Percentiles rank a stretch among this genome's conserved stretches.
Conservation (phyloP, 1,284 basidiomycete species). For the Apiotrichum akiyoshidainum region DNA sequence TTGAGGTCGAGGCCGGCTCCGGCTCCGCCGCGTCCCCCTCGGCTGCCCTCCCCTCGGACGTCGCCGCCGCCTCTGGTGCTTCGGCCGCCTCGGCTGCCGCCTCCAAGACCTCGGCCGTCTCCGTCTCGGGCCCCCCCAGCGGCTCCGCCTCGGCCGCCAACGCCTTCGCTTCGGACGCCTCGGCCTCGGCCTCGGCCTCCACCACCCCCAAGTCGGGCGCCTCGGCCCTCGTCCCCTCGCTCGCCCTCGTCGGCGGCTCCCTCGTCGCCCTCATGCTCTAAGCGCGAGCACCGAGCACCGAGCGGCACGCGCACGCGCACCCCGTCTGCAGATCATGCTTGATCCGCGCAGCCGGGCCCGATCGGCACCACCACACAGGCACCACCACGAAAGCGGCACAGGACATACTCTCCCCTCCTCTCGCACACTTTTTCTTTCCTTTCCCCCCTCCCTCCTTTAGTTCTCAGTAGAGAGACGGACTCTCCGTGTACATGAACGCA, state of each 20-base stretch:
- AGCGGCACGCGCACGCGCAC: too few species aligned
- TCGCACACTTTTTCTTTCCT: background rate
- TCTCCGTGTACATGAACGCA: background rate
- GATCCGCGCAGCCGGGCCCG: too few species aligned
- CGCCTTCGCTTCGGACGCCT: background rate
- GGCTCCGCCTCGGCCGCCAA: background rate
- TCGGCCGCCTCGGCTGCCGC: constrained; percentile 1
- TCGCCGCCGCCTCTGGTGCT: constrained; percentile 12
- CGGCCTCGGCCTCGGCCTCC: background rate
- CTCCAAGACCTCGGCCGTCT: constrained; percentile 4
- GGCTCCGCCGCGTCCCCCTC: background rate
- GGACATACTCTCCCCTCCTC: too few species aligned
- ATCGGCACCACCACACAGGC: too few species aligned
- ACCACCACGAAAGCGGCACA: too few species aligned
- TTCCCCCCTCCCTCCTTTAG: background rate
- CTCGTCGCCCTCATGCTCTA: constrained; percentile 15
- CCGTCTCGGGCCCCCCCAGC: background rate
- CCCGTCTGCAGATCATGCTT: background rate
- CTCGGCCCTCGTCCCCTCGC: constrained; percentile 15
- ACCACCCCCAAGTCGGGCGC: constrained; percentile 5
- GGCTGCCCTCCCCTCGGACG: constrained; percentile 6
- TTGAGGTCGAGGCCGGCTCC: constrained; percentile 31
- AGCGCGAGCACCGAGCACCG: background rate
- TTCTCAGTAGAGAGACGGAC: background rate
- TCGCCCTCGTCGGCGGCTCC: constrained; percentile 16